Evolutionary conservation across 2,329 filamentous ascomycete genomes (phyloP).

Genomic region (Neopestalotiopsis sp.): DNA sequence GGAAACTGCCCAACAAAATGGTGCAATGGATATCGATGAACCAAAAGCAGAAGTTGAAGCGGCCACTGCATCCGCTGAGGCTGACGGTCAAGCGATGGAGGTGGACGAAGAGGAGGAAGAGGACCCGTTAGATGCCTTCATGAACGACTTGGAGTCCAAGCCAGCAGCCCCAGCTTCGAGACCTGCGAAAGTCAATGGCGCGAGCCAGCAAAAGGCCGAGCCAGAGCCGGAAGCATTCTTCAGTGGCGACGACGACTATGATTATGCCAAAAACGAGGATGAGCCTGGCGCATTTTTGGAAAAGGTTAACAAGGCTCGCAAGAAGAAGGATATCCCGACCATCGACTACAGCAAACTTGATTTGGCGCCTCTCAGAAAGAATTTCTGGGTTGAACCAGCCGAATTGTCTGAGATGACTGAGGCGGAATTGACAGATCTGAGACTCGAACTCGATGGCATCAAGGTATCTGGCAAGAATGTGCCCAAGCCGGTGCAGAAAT

Average conservation of each 20-base stretch:
- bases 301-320: constrained; percentile 66
- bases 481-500: constrained; percentile 93
- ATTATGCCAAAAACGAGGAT: constrained; percentile 52
- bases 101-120: constrained; percentile 74
- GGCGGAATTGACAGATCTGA: constrained; percentile 79
- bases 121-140: constrained; percentile 96
- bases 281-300: constrained; percentile 55
- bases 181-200: constrained; percentile 40
- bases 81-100: constrained; percentile 55
- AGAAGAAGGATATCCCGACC: constrained; percentile 93
- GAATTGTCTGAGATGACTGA: constrained; percentile 85
- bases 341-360: constrained; percentile 88
- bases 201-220: constrained; percentile 46
- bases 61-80: constrained; percentile 18
- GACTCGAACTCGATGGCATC: constrained; percentile 91
- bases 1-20: constrained; percentile 54
- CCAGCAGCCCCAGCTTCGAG: constrained; percentile 32
- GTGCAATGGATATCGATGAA: constrained; percentile 46
- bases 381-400: constrained; percentile 90
- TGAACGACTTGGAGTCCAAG: constrained; percentile 70
- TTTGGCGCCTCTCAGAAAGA: constrained; percentile 85
- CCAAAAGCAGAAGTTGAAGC: constrained; percentile 24
- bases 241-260: constrained; percentile 75
- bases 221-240: constrained; percentile 86
- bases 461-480: constrained; percentile 89